Evolutionary conservation across 2,329 filamentous ascomycete genomes (phyloP).

Genomic region (Colletotrichum camelliae): DNA sequence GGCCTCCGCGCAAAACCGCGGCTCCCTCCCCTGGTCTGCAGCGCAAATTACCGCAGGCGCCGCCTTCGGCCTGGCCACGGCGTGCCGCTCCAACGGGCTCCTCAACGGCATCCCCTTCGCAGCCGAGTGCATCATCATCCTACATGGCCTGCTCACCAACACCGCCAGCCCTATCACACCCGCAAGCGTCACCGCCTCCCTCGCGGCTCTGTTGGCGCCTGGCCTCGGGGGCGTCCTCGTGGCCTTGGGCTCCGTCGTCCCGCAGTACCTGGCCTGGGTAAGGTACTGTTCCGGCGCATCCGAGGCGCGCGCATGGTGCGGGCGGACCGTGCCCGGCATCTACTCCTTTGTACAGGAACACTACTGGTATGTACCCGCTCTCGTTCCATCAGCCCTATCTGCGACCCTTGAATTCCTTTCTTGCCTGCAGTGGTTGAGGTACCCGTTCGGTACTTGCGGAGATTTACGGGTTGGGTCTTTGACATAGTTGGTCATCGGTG

Average conservation of each 20-base stretch:
- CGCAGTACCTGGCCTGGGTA: conserved; percentile 77
- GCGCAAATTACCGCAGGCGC: conserved; percentile 68
- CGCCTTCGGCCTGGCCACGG: conserved; percentile 73
- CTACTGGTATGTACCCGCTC: conserved; percentile 75
- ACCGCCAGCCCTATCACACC: conserved; percentile 27
- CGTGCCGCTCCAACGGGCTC: conserved; percentile 85
- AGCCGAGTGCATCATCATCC: conserved; percentile 56
- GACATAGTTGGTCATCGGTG: background rate
- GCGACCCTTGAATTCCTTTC: background rate
- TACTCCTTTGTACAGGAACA: conserved; percentile 87
- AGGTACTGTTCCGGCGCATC: conserved; percentile 64
- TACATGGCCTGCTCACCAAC: conserved; percentile 42
- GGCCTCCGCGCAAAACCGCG: conserved; percentile 43
- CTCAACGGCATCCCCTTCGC: conserved; percentile 81
- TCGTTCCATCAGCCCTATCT: conserved; percentile 3
- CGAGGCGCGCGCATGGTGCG: conserved; percentile 74
- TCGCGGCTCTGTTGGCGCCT: conserved; percentile 60
- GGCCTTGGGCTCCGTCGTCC: conserved; percentile 69
- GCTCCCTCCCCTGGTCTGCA: conserved; percentile 42
- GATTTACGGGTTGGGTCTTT: background rate
- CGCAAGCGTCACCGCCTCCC: conserved; percentile 41
- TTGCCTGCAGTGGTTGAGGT: background rate
- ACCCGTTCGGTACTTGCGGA: conserved; percentile 12
- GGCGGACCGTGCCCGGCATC: conserved; percentile 76
- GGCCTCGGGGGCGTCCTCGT: conserved; percentile 72